Evolutionary conservation across 495 filamentous ascomycete genomes (phyloP), one percentile per base, ranked within the genome.

Genomic region (Trichoderma orchidacearum): DNA sequence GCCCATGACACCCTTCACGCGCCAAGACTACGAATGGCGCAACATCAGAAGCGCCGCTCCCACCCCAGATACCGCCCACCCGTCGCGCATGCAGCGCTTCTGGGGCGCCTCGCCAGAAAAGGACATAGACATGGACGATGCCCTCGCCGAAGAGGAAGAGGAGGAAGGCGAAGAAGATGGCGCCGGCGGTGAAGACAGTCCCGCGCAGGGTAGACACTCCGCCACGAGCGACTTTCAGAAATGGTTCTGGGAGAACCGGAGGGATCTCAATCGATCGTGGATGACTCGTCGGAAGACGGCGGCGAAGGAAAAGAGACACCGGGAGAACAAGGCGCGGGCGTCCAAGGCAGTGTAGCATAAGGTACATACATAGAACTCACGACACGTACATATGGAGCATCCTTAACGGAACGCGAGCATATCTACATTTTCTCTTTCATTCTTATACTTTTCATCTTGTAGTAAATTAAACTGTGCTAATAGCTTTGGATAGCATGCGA

Each of bases 201-300:
- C 13, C 59, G 53, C 0, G 54, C 17, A n/a, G 62, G 62, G 50
- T 48, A 60, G 34, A 61, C 66, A 56, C 59, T 31, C 30, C 5
- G 30, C 68, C 2, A 67, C 71, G 3, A 85, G 82, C 30, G 85
- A 87, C 21, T 96, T 95, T 70, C 76, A 84, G 36, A 87, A 91
- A 64, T 90, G 84, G 81, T 98, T 96, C 69, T 97, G 87, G 81
- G 90, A 94, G 66, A 79, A 91, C 58, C 77, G 92, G 1, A 90
- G 92, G 1, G 89, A 96, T 41, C 82, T 86, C 54, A 97, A 96
- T 66, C 76, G 90, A 25, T 86, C 85, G 3, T 97, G 92, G 92
- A 96, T 92, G 73, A 86, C 83, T 69, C 68, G 87, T 61, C 80
- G 87, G 57, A 84, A 91, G 64, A 79, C 90, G 61, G 85, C 78